Percentiles rank a stretch among this genome's conserved stretches.
Conservation (phyloP, 2,329 filamentous ascomycete genomes). For the Arthrobotrys iridis region DNA sequence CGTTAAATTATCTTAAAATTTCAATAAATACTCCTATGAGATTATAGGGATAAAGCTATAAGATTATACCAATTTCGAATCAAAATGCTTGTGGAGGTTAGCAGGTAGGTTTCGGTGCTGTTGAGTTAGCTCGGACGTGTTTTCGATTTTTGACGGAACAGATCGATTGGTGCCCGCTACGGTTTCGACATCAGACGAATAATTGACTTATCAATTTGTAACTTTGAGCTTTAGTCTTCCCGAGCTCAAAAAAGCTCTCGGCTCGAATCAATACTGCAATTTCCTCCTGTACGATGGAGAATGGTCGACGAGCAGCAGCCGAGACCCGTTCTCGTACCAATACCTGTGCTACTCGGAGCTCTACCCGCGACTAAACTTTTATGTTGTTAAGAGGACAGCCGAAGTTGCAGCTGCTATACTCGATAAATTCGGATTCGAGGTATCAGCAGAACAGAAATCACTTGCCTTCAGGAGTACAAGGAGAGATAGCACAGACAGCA, state of each 20-base stretch:
- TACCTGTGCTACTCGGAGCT: conserved; percentile 42
- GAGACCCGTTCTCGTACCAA: conserved; percentile 34
- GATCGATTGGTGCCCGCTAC: not conserved
- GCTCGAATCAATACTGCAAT: conserved; percentile 21
- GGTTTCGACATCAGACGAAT: not conserved
- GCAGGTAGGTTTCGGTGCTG: conserved; percentile 1
- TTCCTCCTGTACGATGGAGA: conserved; percentile 46
- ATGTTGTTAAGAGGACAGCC: conserved; percentile 17
- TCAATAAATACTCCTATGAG: not conserved
- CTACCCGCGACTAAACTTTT: conserved; percentile 46
- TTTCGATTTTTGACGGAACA: too few relatives aligned
- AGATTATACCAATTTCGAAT: not conserved
- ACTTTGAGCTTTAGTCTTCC: conserved; percentile 7
- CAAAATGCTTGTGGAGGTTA: conserved; percentile 17
- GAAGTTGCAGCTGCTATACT: conserved; percentile 31
- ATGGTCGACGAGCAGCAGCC: conserved; percentile 25
- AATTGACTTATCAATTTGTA: not conserved
- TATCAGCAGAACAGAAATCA: conserved; percentile 15
- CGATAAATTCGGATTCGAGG: conserved; percentile 22
- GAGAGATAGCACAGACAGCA: conserved; percentile 13
- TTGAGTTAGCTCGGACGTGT: not conserved
- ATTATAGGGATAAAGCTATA: not conserved
- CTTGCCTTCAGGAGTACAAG: conserved; percentile 29
- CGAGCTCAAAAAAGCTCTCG: conserved; percentile 26
- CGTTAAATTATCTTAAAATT: not conserved